Evolutionary conservation across 2,329 filamentous ascomycete genomes (phyloP), one percentile per base, ranked within the genome.

Genomic region (Fusarium sterilihyphosum): DNA sequence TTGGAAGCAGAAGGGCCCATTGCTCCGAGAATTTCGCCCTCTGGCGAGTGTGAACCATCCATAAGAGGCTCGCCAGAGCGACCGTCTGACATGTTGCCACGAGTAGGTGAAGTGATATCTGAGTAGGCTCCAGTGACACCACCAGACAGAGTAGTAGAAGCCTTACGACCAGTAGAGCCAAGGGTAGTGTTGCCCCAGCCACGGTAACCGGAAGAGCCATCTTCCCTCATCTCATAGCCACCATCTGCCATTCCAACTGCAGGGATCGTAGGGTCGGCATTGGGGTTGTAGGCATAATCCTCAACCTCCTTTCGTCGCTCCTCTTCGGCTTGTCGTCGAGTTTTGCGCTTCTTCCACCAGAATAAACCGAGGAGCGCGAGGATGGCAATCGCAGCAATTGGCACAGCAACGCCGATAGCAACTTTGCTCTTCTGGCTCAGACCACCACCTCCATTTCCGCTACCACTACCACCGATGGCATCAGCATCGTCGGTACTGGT

Each of bases 221-320:
- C 93, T 80, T 98, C 94, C 66, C 90, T 88, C 92, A 95, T 95
- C 81, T 96, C 91, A 77, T 91, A 91, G 47, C 88, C 85, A 61
- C 88, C 88, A 61, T 88, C 90, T 11, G 83, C 82, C 41, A 81
- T 81, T 44, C 83, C 86, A 18, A 89, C 81, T 17, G 85, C 85
- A 12, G 85, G 89, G 18, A 98, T 87, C 2, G 93, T 94, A 2
- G 95, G 94, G 80, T 98, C 95, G 69, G 95, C 92, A 83, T 98
- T 98, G n/a, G 96, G 96, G 82, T 98, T 98, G 86, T 95, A 98
- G 38, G 93, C 92, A 81, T 98, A 98, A 81, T 98, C 96, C 82
- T 98, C 96, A 17, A 98, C 95, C 83, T 99, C 96, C 85, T 98
- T 98, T 73, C 95, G 91, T 58, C 96, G 91, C 78, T 95, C 91